Evolutionary conservation across 306 rosid species (phyloP).

Genomic region (Albizia julibrissin): DNA sequence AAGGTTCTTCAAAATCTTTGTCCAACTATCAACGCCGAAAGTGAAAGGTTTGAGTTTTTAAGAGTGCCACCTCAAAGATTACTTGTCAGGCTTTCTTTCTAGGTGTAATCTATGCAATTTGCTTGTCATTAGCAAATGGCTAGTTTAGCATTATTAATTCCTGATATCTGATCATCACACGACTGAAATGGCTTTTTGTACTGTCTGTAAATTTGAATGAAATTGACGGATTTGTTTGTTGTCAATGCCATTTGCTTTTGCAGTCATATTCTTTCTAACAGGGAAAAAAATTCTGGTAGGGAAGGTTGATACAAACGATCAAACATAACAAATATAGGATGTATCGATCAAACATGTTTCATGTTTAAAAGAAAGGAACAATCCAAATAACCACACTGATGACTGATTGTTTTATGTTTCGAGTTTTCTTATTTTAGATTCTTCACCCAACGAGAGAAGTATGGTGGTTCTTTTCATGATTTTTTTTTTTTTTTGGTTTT

Average conservation of each 20-base stretch:
- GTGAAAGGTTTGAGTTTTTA: constrained; percentile 27
- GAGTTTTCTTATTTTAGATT: not conserved
- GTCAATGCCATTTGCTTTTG: not conserved
- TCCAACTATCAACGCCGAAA: constrained; percentile 33
- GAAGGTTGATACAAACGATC: not conserved
- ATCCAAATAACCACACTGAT: not conserved
- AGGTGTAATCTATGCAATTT: constrained; percentile 22
- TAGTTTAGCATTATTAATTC: constrained; percentile 11
- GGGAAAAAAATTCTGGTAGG: not conserved
- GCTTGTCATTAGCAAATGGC: not conserved
- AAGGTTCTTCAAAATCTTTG: constrained; percentile 51
- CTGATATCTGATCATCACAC: constrained; percentile 18
- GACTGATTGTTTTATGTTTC: not conserved
- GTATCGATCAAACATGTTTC: not conserved
- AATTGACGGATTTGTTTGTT: not conserved
- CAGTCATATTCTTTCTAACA: not conserved
- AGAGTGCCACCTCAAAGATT: not conserved
- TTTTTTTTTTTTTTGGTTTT: too few relatives aligned
- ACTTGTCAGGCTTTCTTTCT: not conserved
- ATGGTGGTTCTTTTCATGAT: too few relatives aligned
- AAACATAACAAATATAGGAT: not conserved
- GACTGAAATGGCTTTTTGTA: constrained; percentile 13
- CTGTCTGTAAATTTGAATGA: constrained; percentile 12
- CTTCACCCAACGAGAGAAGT: not conserved
- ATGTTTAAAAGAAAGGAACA: not conserved